Conservation (phyloP, 768 basidiomycete species). For the Suillus placidus region DNA sequence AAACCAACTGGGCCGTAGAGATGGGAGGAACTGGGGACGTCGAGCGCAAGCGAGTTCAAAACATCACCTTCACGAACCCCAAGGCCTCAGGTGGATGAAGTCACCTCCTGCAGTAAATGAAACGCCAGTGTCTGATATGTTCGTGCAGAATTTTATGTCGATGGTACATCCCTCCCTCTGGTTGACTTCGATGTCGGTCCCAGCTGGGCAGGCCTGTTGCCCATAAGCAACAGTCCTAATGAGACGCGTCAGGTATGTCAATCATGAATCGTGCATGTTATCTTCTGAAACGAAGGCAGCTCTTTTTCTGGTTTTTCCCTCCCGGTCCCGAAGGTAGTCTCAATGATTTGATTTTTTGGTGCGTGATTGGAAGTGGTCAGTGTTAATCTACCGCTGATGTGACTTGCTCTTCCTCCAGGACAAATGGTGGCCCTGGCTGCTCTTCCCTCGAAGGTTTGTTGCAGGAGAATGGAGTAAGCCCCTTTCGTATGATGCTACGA, state of each 20-base stretch:
- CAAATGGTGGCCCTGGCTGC: slow-evolving; percentile 81
- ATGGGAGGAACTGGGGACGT: slow-evolving; percentile 7
- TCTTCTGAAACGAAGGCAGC: slow-evolving; percentile 37
- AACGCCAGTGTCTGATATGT: not conserved
- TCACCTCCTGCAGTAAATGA: not conserved
- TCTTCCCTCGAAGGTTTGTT: slow-evolving; percentile 72
- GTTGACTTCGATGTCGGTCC: slow-evolving; percentile 76
- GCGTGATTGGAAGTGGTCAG: not conserved
- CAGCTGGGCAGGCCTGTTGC: slow-evolving; percentile 74
- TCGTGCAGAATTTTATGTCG: slow-evolving; percentile 64
- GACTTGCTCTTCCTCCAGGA: slow-evolving; percentile 43
- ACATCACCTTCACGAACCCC: slow-evolving; percentile 73
- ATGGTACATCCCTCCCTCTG: slow-evolving; percentile 65
- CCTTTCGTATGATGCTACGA: slow-evolving; percentile 21
- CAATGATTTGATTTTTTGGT: slow-evolving; percentile 81
- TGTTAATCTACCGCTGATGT: not conserved
- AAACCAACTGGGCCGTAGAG: slow-evolving; percentile 3
- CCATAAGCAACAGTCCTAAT: slow-evolving; percentile 59
- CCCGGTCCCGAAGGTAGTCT: slow-evolving; percentile 71
- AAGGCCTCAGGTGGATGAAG: slow-evolving; percentile 52
- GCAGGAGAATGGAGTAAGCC: slow-evolving; percentile 73
- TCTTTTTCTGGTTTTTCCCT: slow-evolving; percentile 87
- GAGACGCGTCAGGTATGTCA: slow-evolving; percentile 66
- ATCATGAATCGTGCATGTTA: not conserved
- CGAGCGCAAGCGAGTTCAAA: slow-evolving; percentile 43